Evolutionary conservation across 1,139 yeast genomes (phyloP).

Genomic region (Meyerozyma athensensis): DNA sequence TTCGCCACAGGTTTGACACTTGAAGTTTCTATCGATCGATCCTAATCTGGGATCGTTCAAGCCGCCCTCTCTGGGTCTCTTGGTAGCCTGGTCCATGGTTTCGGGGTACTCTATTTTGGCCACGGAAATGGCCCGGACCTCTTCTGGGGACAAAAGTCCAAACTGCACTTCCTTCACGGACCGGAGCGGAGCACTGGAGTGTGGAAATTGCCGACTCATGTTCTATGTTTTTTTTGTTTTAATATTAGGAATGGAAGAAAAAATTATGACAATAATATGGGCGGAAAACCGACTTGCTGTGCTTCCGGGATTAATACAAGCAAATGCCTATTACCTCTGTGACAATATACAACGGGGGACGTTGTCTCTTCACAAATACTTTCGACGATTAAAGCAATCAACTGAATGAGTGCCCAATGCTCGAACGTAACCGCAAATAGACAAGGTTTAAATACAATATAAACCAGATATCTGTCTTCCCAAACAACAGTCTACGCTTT

Average conservation of each 20-base stretch:
- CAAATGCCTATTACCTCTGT: neutral
- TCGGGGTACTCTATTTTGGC: slow-evolving; percentile 98
- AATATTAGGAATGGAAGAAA: slow-evolving; percentile 4
- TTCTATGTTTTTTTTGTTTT: slow-evolving; percentile 10
- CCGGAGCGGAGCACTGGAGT: slow-evolving; percentile 96
- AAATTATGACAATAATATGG: slow-evolving; percentile 1
- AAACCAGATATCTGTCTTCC: neutral
- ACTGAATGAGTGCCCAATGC: slow-evolving; percentile 22
- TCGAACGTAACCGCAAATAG: neutral
- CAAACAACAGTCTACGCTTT: neutral
- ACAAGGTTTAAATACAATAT: neutral
- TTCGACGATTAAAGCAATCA: slow-evolving; percentile 15
- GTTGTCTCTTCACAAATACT: neutral
- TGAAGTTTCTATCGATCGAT: slow-evolving; percentile 92
- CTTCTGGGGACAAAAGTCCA: slow-evolving; percentile 97
- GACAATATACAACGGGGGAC: no score
- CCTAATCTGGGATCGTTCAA: slow-evolving; percentile 96
- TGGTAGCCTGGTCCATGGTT: slow-evolving; percentile 96
- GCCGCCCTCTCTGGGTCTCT: slow-evolving; percentile 94
- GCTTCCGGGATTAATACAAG: neutral
- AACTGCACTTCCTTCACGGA: slow-evolving; percentile 96
- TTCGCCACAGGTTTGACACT: slow-evolving; percentile 98
- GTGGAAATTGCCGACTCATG: slow-evolving; percentile 69
- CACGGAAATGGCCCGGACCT: slow-evolving; percentile 92
- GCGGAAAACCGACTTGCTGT: neutral